Percentiles rank a stretch among this genome's conserved stretches.
Evolutionary conservation across 1,139 yeast genomes (phyloP).

Genomic region (Saccharomyces uvarum): DNA sequence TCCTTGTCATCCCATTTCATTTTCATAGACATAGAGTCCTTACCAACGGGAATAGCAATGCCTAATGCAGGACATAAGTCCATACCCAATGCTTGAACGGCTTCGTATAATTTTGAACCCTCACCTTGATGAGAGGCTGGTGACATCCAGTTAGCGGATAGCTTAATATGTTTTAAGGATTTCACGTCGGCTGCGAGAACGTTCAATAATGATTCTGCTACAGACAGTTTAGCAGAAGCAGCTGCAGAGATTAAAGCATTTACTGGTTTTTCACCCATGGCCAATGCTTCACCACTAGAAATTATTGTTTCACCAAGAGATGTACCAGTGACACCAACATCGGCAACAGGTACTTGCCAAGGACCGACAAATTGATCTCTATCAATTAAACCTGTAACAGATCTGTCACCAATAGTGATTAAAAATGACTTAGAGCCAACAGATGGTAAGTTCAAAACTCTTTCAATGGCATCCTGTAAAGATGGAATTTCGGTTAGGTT

Average conservation of each 20-base stretch:
- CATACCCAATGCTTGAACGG: conserved; percentile 92
- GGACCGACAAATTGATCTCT: conserved; percentile 99
- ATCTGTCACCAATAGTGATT: conserved; percentile 94
- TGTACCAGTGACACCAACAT: conserved; percentile 92
- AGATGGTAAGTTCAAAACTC: conserved; percentile 84
- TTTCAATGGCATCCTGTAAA: conserved; percentile 59
- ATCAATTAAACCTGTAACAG: conserved; percentile 92
- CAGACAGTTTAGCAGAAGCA: conserved; percentile 94
- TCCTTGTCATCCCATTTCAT: conserved; percentile 95
- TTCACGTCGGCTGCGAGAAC: conserved; percentile 84
- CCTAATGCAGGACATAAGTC: conserved; percentile 93
- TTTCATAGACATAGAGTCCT: conserved; percentile 98
- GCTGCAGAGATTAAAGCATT: conserved; percentile 85
- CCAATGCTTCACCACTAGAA: conserved; percentile 88
- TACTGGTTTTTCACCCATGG: conserved; percentile 95
- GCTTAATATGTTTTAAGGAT: conserved; percentile 63
- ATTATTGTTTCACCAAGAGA: conserved; percentile 64
- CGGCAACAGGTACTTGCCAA: conserved; percentile 99
- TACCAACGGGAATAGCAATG: conserved; percentile 91
- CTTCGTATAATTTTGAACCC: conserved; percentile 91
- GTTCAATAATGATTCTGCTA: conserved; percentile 89
- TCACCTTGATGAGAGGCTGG: conserved; percentile 95
- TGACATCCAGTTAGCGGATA: conserved; percentile 99
- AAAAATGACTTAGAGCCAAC: conserved; percentile 94
- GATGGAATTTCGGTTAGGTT: conserved; percentile 35